A percentile compares a stretch with the other conserved stretches of the same genome.
These are phyloP conservation scores for Beta corolliflora DNA, from an alignment of 179 eudicot genomes.

Conservation along the genomic window DNA sequence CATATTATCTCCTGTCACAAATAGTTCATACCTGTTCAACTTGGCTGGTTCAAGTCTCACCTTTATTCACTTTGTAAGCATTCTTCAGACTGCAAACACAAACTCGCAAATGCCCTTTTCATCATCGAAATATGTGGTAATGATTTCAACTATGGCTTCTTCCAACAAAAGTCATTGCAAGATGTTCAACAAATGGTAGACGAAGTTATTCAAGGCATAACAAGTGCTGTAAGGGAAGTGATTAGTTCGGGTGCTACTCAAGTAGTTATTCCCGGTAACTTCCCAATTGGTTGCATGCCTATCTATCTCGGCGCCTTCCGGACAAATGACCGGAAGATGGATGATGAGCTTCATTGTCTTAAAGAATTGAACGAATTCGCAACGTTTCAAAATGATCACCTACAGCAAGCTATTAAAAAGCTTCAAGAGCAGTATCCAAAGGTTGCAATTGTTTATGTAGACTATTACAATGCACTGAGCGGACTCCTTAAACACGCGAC, in stretches of 20 bases:
- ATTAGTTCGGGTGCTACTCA: conserved; percentile 14
- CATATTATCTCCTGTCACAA: background rate
- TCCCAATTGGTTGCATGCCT: conserved; percentile 25
- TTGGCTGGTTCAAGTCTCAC: conserved; percentile 25
- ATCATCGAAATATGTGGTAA: conserved; percentile 18
- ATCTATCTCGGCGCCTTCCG: too few species aligned
- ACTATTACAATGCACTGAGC: conserved; percentile 22
- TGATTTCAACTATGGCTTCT: conserved; percentile 1
- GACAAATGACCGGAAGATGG: too few species aligned
- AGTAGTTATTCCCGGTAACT: conserved; percentile 17
- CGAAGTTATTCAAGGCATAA: background rate
- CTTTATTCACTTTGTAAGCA: conserved; percentile 1
- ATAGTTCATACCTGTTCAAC: conserved; percentile 22
- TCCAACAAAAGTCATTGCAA: background rate
- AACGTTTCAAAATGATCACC: too few species aligned
- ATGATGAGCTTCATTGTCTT: too few species aligned
- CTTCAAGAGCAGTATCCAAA: too few species aligned
- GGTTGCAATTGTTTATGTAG: too few species aligned
- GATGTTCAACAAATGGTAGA: background rate
- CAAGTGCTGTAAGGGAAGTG: background rate
- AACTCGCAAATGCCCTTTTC: too few species aligned
- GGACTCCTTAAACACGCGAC: conserved; percentile 13
- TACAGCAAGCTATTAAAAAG: too few species aligned
- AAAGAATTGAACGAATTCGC: too few species aligned
- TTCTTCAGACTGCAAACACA: background rate